A percentile compares a stretch with the other conserved stretches of the same genome.
Evolutionary conservation across 805 yeast genomes (phyloP).

Genomic region (Lipomyces mesembrius): DNA sequence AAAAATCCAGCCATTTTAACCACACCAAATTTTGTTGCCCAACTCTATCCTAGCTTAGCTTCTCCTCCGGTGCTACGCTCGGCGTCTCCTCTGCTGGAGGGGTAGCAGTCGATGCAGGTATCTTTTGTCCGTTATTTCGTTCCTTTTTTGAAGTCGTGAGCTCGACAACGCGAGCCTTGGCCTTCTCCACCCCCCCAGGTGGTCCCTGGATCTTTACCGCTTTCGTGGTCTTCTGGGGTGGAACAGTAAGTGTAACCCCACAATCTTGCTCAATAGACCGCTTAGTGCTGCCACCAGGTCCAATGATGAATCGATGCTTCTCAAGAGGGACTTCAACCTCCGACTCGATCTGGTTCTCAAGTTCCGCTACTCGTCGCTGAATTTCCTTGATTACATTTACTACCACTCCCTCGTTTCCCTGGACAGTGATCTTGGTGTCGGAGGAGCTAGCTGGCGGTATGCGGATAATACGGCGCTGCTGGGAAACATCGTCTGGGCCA

Average conservation of each 20-base stretch:
- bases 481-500: constrained; percentile 58
- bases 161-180: constrained; percentile 26
- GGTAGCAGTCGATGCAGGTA: constrained; percentile 3
- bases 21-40: neutral
- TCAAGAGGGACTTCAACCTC: constrained; percentile 60
- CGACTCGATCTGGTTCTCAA: constrained; percentile 56
- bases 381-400: constrained; percentile 64
- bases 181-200: constrained; percentile 32
- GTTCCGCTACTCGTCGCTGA: constrained; percentile 51
- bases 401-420: constrained; percentile 79
- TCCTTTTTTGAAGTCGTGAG: constrained; percentile 18
- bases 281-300: constrained; percentile 74
- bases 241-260: constrained; percentile 64
- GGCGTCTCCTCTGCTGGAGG: constrained; percentile 1
- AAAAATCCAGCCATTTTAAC: neutral
- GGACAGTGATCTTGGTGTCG: constrained; percentile 56
- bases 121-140: constrained; percentile 15
- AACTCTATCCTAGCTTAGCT: neutral
- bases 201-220: constrained; percentile 27
- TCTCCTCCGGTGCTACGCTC: neutral
- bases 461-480: constrained; percentile 59
- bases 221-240: constrained; percentile 43
- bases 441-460: constrained; percentile 70
- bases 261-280: constrained; percentile 63
- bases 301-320: constrained; percentile 67